Evolutionary conservation across 2,329 filamentous ascomycete genomes (phyloP).

Genomic region (Albifimbria verrucaria): DNA sequence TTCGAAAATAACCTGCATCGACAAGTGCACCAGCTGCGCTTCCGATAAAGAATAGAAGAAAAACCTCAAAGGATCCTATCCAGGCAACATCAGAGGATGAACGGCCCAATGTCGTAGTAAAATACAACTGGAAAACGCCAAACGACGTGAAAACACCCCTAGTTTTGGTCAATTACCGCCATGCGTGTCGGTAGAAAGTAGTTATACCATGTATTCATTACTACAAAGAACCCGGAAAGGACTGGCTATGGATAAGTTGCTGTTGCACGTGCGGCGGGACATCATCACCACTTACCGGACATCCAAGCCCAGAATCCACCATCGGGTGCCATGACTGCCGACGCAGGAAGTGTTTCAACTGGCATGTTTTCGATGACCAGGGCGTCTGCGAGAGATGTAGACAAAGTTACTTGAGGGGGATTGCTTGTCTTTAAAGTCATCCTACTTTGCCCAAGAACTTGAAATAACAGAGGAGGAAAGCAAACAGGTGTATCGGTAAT

Average conservation of each 20-base stretch:
- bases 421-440: not conserved
- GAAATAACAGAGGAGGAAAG: not conserved
- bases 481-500: too few relatives aligned
- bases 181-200: conserved; percentile 18
- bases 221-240: conserved; percentile 20
- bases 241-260: not conserved
- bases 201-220: conserved; percentile 9
- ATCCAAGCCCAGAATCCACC: conserved; percentile 46
- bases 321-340: conserved; percentile 30
- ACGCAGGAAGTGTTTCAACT: not conserved
- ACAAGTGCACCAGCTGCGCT: conserved; percentile 47
- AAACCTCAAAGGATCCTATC: conserved; percentile 51
- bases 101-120: conserved; percentile 31
- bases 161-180: conserved; percentile 21
- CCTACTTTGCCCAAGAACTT: not conserved
- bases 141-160: conserved; percentile 52
- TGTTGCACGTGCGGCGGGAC: not conserved
- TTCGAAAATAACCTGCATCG: conserved; percentile 48
- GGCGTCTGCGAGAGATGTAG: not conserved
- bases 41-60: conserved; percentile 50
- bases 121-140: conserved; percentile 49
- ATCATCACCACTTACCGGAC: conserved; percentile 29
- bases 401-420: not conserved
- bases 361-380: not conserved
- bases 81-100: conserved; percentile 46